These are phyloP conservation scores for Aphanomyces cochlioides DNA, from an alignment of 352 stramenopile species.

Conservation along the genomic window DNA sequence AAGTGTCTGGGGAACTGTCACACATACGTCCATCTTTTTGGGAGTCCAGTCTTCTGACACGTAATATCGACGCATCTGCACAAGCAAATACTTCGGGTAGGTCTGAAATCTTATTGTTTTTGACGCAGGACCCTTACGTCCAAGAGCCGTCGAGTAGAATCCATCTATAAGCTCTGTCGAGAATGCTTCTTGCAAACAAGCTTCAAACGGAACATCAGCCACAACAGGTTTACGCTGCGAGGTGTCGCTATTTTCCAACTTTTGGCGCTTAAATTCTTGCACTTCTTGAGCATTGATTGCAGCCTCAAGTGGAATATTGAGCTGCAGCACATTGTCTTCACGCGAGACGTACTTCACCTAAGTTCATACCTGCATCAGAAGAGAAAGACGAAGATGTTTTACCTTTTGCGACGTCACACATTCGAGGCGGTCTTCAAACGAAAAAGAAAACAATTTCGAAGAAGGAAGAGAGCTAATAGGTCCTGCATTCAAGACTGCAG, in stretches of 20 bases:
- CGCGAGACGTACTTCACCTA: constrained; percentile 87
- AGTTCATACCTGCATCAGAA: constrained; percentile 7
- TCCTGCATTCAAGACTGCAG: background rate
- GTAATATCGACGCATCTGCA: constrained; percentile 97
- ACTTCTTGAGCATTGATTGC: constrained; percentile 84
- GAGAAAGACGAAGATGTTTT: background rate
- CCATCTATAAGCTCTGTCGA: constrained; percentile 90
- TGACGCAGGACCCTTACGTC: constrained; percentile 69
- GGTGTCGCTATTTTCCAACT: constrained; percentile 56
- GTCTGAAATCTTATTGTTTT: constrained; percentile 87
- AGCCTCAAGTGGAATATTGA: constrained; percentile 85
- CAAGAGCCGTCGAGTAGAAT: constrained; percentile 71
- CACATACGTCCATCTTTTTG: constrained; percentile 96
- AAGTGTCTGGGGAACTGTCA: constrained; percentile 94
- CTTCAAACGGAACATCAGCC: constrained; percentile 90
- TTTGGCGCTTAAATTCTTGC: constrained; percentile 85
- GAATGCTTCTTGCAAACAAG: constrained; percentile 92
- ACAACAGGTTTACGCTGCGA: constrained; percentile 73
- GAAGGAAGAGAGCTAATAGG: constrained; percentile 65
- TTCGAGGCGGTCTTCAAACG: constrained; percentile 77
- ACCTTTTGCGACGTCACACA: constrained; percentile 34
- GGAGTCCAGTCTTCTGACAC: constrained; percentile 94
- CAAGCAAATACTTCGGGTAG: constrained; percentile 95
- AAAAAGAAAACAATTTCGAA: constrained; percentile 92
- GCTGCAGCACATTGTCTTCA: constrained; percentile 73